Conservation (phyloP, 805 yeast genomes). For the Barnettozyma populi region DNA sequence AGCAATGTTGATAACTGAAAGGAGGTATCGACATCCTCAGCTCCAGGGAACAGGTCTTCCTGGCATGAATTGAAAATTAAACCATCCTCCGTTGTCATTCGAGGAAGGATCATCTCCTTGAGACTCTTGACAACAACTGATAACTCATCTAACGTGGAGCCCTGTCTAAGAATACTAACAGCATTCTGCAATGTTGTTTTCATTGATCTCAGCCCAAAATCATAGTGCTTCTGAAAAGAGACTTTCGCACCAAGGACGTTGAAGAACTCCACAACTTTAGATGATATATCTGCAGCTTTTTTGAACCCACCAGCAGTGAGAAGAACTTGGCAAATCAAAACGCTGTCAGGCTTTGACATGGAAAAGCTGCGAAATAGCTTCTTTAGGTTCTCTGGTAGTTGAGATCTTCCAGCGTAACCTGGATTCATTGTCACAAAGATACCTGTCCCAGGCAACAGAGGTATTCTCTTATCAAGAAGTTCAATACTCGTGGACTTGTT, state of each 20-base stretch:
- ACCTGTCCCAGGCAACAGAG: constrained; percentile 50
- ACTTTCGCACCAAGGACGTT: constrained; percentile 32
- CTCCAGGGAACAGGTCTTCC: constrained; percentile 26
- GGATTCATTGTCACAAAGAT: constrained; percentile 92
- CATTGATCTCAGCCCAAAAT: constrained; percentile 82
- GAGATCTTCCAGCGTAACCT: constrained; percentile 75
- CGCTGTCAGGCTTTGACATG: constrained; percentile 66
- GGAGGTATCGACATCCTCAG: constrained; percentile 21
- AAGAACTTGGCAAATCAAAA: constrained; percentile 64
- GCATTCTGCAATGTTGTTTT: constrained; percentile 61
- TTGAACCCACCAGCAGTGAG: constrained; percentile 67
- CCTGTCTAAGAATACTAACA: constrained; percentile 37
- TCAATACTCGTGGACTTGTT: constrained; percentile 24
- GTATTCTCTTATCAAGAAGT: constrained; percentile 37
- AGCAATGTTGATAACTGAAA: constrained; percentile 26
- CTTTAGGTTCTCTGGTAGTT: constrained; percentile 80
- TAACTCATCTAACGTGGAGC: constrained; percentile 20
- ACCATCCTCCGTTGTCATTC: constrained; percentile 52
- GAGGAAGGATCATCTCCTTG: constrained; percentile 61
- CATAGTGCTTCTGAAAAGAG: constrained; percentile 69
- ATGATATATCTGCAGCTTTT: constrained; percentile 40
- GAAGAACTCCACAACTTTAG: constrained; percentile 51
- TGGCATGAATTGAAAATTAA: constrained; percentile 28
- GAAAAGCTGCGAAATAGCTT: constrained; percentile 72
- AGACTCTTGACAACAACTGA: constrained; percentile 46